phyloP scores from a whole-genome alignment of 495 filamentous ascomycete species.

The Hyaloscypha variabilis region DNA sequence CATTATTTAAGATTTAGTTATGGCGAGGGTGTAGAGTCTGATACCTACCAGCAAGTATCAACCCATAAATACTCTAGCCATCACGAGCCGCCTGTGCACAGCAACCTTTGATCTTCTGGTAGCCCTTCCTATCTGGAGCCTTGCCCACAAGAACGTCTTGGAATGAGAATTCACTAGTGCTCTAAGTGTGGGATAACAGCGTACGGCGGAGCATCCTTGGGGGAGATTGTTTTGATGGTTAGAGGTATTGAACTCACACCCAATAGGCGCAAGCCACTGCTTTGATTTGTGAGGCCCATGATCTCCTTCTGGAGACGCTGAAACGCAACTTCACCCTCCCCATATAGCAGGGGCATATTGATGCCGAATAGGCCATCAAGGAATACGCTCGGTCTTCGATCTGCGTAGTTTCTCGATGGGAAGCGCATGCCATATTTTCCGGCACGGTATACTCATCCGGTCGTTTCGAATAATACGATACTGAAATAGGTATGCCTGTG shows the following conservation, averaged over 20 bases:
- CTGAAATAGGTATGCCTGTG: neutral
- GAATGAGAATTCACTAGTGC: slow-evolving; percentile 28
- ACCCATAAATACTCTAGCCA: slow-evolving; percentile 28
- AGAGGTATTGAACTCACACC: neutral
- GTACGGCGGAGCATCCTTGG: slow-evolving; percentile 21
- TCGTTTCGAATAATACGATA: neutral
- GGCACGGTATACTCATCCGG: neutral
- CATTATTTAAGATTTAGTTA: neutral
- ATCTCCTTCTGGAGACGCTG: slow-evolving; percentile 10
- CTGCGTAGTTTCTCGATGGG: neutral
- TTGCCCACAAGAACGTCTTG: slow-evolving; percentile 20
- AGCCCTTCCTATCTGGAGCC: slow-evolving; percentile 1
- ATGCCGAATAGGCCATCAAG: slow-evolving; percentile 2
- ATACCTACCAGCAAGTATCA: slow-evolving; percentile 37
- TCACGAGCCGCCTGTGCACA: neutral
- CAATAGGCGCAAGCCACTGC: slow-evolving; percentile 2
- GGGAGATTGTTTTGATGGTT: neutral
- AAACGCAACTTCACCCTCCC: slow-evolving; percentile 1
- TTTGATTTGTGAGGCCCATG: neutral
- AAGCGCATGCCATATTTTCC: neutral
- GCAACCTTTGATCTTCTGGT: slow-evolving; percentile 11
- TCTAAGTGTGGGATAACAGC: slow-evolving; percentile 37
- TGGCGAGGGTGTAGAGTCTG: neutral
- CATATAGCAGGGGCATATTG: slow-evolving; percentile 1
- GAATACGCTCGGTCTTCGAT: neutral